A percentile compares a stretch with the other conserved stretches of the same genome.
phyloP scores from a whole-genome alignment of 2,329 filamentous ascomycete genomes.

The Epichloe uncinata region DNA sequence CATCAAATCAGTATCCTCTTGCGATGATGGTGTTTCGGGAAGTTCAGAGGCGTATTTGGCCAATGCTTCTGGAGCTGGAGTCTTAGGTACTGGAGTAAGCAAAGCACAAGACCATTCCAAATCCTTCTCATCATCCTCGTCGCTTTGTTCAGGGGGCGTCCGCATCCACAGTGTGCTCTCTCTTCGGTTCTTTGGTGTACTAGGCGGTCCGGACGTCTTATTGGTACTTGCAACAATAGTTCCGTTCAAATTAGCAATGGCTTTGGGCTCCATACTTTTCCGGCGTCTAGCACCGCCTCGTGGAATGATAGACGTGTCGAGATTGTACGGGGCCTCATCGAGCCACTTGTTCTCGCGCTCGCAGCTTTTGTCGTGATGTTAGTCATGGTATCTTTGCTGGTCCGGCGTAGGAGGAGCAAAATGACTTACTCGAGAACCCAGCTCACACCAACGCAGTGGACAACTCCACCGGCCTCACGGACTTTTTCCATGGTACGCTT shows the following conservation, averaged over 20 bases:
- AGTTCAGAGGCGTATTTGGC: slow-evolving; percentile 37
- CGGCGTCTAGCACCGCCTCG: slow-evolving; percentile 58
- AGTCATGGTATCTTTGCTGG: slow-evolving; percentile 16
- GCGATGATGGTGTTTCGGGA: slow-evolving; percentile 31
- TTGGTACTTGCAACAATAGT: slow-evolving; percentile 37
- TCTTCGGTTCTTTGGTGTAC: slow-evolving; percentile 37
- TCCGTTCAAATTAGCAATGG: slow-evolving; percentile 55
- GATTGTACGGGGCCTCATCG: slow-evolving; percentile 54
- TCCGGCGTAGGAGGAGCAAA: slow-evolving; percentile 15
- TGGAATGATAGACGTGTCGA: slow-evolving; percentile 54
- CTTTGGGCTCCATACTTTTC: slow-evolving; percentile 70
- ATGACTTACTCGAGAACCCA: slow-evolving; percentile 85
- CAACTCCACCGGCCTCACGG: slow-evolving; percentile 54
- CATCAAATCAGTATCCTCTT: slow-evolving; percentile 19
- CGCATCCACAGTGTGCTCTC: slow-evolving; percentile 43
- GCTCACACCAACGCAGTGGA: slow-evolving; percentile 75
- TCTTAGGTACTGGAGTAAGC: slow-evolving; percentile 44
- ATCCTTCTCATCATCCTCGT: slow-evolving; percentile 24
- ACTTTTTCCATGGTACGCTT: slow-evolving; percentile 73
- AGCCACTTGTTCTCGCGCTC: slow-evolving; percentile 66
- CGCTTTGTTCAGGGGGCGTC: slow-evolving; percentile 33
- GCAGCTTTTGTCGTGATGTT: slow-evolving; percentile 30
- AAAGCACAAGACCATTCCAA: slow-evolving; percentile 29
- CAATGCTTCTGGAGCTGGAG: slow-evolving; percentile 41
- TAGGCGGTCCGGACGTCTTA: slow-evolving; percentile 27